These are phyloP conservation scores for Fraxinus anomala DNA, from an alignment of 257 asterid genomes.

Conservation along the genomic window DNA sequence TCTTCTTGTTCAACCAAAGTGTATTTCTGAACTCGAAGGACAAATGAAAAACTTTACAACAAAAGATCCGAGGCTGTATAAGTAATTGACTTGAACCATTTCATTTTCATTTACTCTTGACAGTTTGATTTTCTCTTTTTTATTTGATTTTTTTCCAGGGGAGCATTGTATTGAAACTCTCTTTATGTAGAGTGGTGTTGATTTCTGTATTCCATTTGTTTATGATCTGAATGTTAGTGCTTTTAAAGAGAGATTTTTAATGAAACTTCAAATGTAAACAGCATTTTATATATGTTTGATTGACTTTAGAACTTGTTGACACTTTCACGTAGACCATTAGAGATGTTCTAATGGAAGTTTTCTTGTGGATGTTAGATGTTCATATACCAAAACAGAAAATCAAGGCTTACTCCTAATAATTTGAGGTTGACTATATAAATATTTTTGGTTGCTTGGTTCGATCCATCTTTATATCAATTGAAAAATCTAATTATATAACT, in stretches of 20 bases:
- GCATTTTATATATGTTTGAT: constrained; percentile 16
- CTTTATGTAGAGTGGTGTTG: constrained; percentile 23
- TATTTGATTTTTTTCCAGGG: constrained; percentile 19
- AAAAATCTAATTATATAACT: too few species aligned
- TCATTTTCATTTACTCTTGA: not conserved
- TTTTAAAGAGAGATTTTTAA: constrained; percentile 2
- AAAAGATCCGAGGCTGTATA: not conserved
- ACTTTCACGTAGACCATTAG: not conserved
- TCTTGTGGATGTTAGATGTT: too few species aligned
- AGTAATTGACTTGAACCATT: not conserved
- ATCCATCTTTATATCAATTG: too few species aligned
- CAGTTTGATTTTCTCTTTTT: not conserved
- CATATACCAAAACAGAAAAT: too few species aligned
- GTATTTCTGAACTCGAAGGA: constrained; percentile 1
- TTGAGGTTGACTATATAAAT: not conserved
- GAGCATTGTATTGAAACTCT: constrained; percentile 30
- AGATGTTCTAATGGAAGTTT: not conserved
- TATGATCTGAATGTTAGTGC: constrained; percentile 5
- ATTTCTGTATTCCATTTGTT: not conserved
- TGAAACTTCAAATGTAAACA: constrained; percentile 25
- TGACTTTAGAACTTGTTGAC: too few species aligned
- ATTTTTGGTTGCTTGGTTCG: too few species aligned
- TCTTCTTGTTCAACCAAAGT: not conserved
- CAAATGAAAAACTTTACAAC: not conserved
- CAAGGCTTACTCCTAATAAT: not conserved